Base-by-base conservation (phyloP, 805 yeast species). In the Sungouiella blattae region DNA sequence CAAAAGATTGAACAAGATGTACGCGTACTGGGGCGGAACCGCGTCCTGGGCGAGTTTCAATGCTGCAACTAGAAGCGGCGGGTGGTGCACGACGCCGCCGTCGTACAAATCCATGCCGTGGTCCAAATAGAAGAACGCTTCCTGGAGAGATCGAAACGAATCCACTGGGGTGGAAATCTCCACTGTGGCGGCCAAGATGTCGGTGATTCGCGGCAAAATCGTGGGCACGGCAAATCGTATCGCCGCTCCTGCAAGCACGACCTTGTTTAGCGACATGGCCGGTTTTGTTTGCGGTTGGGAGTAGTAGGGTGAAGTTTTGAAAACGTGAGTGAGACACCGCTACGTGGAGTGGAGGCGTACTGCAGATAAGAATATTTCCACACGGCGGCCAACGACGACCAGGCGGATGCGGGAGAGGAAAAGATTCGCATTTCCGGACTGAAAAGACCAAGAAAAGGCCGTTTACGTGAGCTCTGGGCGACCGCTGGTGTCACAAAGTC, bases 71-170 rank as follows among this genome's bases (percentile, higher is more conserved):
- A 91, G 50, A 13, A 88, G 53, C 3, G 96, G 96, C 3, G 95
- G 79, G 48, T 87, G 95, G 58, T 87, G 91, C 23, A 83, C 82
- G 12, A 88, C 78, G 16, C 94, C 94, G 7, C 97, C 96, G 41
- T 77, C 77, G 51, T 87, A 91, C 6, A 87, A 78, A 30, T 79
- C 71, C 33, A 83, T 65, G 14, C 69, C 70, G 47, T 79, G 73
- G 3, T 67, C 55, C 36, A 77, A 60, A 28, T 44, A 46, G 43
- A 39, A 49, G 40, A 47, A 48, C 4, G 68, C 64, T 36, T 62
- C 71, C 38, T 51, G 55, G 28, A 67, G 59, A 26, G 71, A 63
- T 36, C 77, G 71, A 59, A 71, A 83, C 24, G 93, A 82, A 36
- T 83, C 73, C 4, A 84, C 64, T 0, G 95, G 87, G 0, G 95